Base-by-base conservation (phyloP, 1,284 basidiomycete genomes). In the Malassezia psittaci region DNA sequence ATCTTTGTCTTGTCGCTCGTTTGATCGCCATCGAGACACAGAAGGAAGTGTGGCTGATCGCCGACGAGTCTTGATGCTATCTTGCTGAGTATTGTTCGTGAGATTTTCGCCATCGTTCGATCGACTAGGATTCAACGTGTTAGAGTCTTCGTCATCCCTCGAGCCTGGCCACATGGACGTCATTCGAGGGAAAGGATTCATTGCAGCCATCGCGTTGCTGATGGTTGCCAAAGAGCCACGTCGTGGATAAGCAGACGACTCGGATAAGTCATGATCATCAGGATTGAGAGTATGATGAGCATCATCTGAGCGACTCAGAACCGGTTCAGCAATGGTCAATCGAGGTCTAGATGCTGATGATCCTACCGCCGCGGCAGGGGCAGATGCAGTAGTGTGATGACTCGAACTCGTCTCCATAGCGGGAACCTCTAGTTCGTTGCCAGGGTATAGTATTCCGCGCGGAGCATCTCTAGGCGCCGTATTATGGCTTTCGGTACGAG, bases 1-100 rank as follows among this genome's bases (percentile, higher is more conserved):
- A 42, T 15, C 24, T 10, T 32, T 46, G 54, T 41, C 53, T 52
- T 11, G 59, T 36, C 39, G 39, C 16, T 19, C 43, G 21, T 12
- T 52, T 45, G 12, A 35, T 32, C 29, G 24, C 21, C 5, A 42
- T 29, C 5, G 49, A 15, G 18, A 13, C 4, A 29, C 7, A 19
- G 32, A n/a, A 10, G 45, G 45, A 16, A 36, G 16, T 5, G 21
- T 19, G 7, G 7, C 9, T 12, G 45, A 35, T 19, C 19, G 13
- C 45, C 32, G 24, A 36, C 32, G 45, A 8, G 33, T 16, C 32
- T 5, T 3, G 45, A 7, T 35, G 15, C 13, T 47, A 13, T 47
- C 45, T 2, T 34, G 29, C 11, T 45, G 13, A 13, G 7, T 10
- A 32, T 21, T 29, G 24, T 3, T 29, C 3, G 24, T 29, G 24